Conservation (phyloP, 129 eudicot species). For the Rutidosis leptorrhynchoides region DNA sequence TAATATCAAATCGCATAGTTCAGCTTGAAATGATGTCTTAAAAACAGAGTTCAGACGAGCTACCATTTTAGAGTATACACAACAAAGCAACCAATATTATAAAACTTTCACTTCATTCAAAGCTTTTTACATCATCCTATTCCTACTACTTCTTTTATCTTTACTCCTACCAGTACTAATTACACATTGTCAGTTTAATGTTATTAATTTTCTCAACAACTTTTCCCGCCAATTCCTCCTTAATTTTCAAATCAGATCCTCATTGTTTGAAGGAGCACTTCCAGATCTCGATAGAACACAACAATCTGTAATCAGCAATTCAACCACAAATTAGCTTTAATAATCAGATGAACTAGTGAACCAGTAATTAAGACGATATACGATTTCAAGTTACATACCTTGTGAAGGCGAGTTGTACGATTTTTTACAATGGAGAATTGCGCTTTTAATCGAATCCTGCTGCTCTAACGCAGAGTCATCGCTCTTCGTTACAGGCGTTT, state of each 20-base stretch:
- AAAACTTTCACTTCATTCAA: background rate
- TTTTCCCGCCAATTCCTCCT: constrained; percentile 9
- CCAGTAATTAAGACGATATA: background rate
- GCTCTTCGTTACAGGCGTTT: constrained; percentile 40
- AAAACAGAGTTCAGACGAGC: background rate
- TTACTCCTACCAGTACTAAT: background rate
- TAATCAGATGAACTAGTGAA: too few species aligned
- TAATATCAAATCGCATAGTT: background rate
- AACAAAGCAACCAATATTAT: background rate
- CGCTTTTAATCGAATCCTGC: constrained; percentile 65
- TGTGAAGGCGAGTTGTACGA: constrained; percentile 49
- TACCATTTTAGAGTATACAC: background rate
- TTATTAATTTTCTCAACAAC: background rate
- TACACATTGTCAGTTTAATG: background rate
- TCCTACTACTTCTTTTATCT: background rate
- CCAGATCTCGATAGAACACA: constrained; percentile 47
- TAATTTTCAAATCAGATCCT: constrained; percentile 5
- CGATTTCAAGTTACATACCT: constrained; percentile 11
- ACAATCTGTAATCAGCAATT: constrained; percentile 14
- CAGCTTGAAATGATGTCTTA: background rate
- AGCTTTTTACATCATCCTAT: constrained; percentile 15
- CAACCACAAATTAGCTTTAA: background rate
- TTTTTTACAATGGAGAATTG: constrained; percentile 78
- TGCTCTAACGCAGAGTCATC: constrained; percentile 56
- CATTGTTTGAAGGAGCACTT: constrained; percentile 45